A percentile compares a stretch with the other conserved stretches of the same genome.
phyloP scores from a whole-genome alignment of 78 protist species.

The Dictyostelium intermedium region DNA sequence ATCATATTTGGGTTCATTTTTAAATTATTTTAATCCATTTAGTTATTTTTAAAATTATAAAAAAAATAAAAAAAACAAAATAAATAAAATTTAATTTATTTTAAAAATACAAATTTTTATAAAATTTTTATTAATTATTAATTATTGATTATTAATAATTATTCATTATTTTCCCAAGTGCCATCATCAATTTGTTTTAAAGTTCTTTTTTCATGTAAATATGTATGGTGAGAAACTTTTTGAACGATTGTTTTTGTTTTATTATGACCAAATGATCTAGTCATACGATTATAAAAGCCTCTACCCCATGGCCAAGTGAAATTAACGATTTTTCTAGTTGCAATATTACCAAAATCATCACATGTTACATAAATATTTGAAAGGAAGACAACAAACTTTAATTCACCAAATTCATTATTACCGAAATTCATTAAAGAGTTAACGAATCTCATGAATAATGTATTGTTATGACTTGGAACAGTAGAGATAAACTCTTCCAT shows the following conservation, averaged over 20 bases:
- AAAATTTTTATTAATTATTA: background rate
- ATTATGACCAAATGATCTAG: background rate
- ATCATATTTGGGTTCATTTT: background rate
- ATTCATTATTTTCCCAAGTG: background rate
- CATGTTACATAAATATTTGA: background rate
- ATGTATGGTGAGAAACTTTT: background rate
- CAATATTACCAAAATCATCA: conserved; percentile 3
- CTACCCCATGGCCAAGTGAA: background rate
- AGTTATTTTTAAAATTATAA: background rate
- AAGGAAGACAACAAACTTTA: conserved; percentile 3
- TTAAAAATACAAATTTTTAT: too few species aligned
- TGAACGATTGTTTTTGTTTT: background rate
- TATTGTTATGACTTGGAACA: background rate
- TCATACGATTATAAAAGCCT: background rate
- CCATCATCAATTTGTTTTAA: background rate
- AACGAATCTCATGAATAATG: background rate
- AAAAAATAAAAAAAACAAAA: background rate
- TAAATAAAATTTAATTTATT: too few species aligned
- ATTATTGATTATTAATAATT: background rate
- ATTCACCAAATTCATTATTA: conserved; percentile 9
- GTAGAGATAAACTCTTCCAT: background rate
- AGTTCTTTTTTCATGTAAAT: background rate
- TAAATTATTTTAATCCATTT: background rate
- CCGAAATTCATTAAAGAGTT: background rate
- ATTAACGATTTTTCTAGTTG: background rate